Base-by-base conservation (phyloP, 2,329 filamentous ascomycete genomes). In the Monilinia laxa region DNA sequence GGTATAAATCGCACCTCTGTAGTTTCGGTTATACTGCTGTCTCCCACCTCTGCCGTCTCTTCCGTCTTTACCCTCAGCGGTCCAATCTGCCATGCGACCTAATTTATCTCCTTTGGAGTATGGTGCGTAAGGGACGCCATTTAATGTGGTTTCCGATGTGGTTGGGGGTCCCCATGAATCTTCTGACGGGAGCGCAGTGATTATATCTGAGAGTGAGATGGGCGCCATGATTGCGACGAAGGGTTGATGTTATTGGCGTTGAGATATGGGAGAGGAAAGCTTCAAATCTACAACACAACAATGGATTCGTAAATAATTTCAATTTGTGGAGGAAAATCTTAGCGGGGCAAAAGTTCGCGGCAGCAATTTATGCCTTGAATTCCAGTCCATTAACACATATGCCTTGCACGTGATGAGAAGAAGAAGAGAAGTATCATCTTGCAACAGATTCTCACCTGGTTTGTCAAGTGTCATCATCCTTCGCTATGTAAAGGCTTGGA, bases 31-130 rank as follows among this genome's bases (percentile, higher is more conserved):
- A 80, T 96, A 98, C 77, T 95, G 91, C 79, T 91, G 88, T 77
- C 94, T 85, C 70, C 92, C 91, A 73, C 90, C 90, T 69, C 87
- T 84, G 60, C 84, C 82, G 73, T 89, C 86, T 76, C 93, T 84
- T 69, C 85, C 82, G 73, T 95, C 92, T 81, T 97, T 97, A 79
- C 91, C 88, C 77, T 97, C 95, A 58, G 88, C 77, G 23, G 93
- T 96, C 95, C 95, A 99, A 84, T 99, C 95, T 69, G 95, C 95
- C 93, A 99, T 98, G 79, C 95, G 93, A 77, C 95, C 95, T 68
- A 99, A 85, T 85, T 97, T 98, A 84, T 99, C 95, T 78, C 92
- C 93, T 82, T 99, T 99, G 73, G 93, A 97, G 84, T 95, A 99
- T 69, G 95, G 95, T 74, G 95, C 95, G 80, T 97, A 99, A 51